phyloP scores from a whole-genome alignment of 371 early-diverging fungal species.

The Mortierella sp. region DNA sequence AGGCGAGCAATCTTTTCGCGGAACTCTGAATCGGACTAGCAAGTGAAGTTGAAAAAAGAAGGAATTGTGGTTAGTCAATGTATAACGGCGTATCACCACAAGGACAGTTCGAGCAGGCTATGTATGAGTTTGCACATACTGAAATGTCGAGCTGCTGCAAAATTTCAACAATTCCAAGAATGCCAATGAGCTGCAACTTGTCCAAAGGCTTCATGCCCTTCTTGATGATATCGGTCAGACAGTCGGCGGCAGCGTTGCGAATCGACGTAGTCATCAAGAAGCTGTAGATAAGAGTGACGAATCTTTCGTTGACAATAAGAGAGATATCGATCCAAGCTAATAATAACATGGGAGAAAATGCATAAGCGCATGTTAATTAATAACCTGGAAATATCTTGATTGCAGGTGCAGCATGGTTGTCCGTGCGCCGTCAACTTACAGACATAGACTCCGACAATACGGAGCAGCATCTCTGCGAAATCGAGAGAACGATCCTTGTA shows the following conservation, averaged over 20 bases:
- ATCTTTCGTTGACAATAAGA: slow-evolving; percentile 88
- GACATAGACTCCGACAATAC: slow-evolving; percentile 76
- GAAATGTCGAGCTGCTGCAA: slow-evolving; percentile 62
- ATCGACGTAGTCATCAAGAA: slow-evolving; percentile 72
- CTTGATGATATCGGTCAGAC: slow-evolving; percentile 86
- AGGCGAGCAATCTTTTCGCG: slow-evolving; percentile 87
- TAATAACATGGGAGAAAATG: neutral
- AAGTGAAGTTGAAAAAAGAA: neutral
- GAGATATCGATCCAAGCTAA: slow-evolving; percentile 95
- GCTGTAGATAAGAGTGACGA: slow-evolving; percentile 83
- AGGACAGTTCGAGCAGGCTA: neutral
- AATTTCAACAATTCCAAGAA: slow-evolving; percentile 79
- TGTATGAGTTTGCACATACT: slow-evolving; percentile 19
- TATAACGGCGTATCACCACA: too few species aligned
- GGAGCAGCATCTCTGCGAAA: slow-evolving; percentile 76
- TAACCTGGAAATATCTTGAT: neutral
- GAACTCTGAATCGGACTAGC: slow-evolving; percentile 80
- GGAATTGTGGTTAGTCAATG: neutral
- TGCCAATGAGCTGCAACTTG: slow-evolving; percentile 88
- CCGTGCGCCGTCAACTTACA: slow-evolving; percentile 46
- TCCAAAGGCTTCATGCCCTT: slow-evolving; percentile 95
- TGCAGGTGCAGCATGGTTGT: neutral
- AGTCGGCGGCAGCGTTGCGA: slow-evolving; percentile 84
- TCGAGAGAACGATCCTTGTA: slow-evolving; percentile 66
- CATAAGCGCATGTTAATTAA: neutral